Conservation (phyloP, 2,329 filamentous ascomycete species). For the Colletotrichum zoysiae region DNA sequence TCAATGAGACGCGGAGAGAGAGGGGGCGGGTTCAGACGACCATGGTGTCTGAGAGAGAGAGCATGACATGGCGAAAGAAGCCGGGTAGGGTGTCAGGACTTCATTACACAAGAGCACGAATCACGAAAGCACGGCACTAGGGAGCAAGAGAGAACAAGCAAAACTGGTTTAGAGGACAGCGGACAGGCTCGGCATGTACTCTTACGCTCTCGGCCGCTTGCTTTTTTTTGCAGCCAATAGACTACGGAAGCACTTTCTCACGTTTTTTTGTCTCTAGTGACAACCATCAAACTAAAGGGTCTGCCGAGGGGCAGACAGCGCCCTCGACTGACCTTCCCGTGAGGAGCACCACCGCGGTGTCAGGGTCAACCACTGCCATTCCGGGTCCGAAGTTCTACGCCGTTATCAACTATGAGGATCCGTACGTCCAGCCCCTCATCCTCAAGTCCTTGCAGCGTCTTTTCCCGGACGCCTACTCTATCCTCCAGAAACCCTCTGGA, state of each 20-base stretch:
- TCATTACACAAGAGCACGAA: slow-evolving; percentile 9
- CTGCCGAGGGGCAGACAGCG: slow-evolving; percentile 12
- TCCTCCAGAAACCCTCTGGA: slow-evolving; percentile 67
- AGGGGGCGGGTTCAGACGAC: not conserved
- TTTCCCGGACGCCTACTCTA: slow-evolving; percentile 63
- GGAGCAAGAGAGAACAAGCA: slow-evolving; percentile 11
- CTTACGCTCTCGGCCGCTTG: slow-evolving; percentile 31
- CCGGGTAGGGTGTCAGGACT: slow-evolving; percentile 32
- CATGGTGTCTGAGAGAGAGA: slow-evolving; percentile 5
- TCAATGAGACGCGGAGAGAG: slow-evolving; percentile 5
- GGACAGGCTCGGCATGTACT: slow-evolving; percentile 37
- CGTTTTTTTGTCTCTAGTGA: slow-evolving; percentile 29
- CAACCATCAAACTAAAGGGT: slow-evolving; percentile 6
- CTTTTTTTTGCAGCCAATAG: slow-evolving; percentile 18
- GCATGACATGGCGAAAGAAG: slow-evolving; percentile 29
- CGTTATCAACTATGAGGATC: slow-evolving; percentile 85
- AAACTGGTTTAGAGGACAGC: slow-evolving; percentile 22
- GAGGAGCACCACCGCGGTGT: slow-evolving; percentile 2
- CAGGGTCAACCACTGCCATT: slow-evolving; percentile 55
- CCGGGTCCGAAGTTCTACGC: slow-evolving; percentile 63
- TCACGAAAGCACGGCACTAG: slow-evolving; percentile 2
- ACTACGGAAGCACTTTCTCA: slow-evolving; percentile 32
- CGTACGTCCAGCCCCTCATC: slow-evolving; percentile 90
- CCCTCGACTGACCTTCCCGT: slow-evolving; percentile 25
- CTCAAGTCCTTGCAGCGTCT: slow-evolving; percentile 75